phyloP scores from a whole-genome alignment of 2,329 filamentous ascomycete species.

The Alternaria atra region DNA sequence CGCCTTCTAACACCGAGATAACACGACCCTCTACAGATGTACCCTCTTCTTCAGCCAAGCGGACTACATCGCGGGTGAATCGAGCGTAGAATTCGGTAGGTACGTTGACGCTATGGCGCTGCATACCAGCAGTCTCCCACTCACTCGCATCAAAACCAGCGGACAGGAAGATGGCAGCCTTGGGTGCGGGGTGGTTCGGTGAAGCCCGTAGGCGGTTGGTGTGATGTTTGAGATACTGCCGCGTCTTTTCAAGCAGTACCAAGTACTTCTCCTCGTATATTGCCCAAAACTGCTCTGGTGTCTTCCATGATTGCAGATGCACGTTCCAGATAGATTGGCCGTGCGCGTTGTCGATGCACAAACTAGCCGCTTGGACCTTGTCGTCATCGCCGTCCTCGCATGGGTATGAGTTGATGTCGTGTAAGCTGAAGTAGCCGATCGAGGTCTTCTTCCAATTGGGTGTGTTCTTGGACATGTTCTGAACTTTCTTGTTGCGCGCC shows the following conservation, averaged over 20 bases:
- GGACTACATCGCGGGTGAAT: constrained; percentile 85
- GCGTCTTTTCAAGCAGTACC: constrained; percentile 80
- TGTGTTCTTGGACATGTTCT: constrained; percentile 72
- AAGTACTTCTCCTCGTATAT: constrained; percentile 84
- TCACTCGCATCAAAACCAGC: constrained; percentile 98
- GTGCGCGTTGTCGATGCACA: constrained; percentile 94
- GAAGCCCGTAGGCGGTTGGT: constrained; percentile 69
- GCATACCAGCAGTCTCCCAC: constrained; percentile 92
- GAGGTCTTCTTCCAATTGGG: constrained; percentile 81
- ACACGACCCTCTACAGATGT: constrained; percentile 82
- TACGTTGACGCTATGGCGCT: constrained; percentile 93
- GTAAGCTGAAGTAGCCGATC: constrained; percentile 95
- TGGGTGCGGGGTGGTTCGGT: constrained; percentile 69
- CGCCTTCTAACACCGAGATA: constrained; percentile 93
- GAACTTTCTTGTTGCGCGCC: constrained; percentile 81
- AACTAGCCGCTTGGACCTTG: constrained; percentile 91
- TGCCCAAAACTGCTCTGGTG: constrained; percentile 84
- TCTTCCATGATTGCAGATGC: constrained; percentile 88
- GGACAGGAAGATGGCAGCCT: constrained; percentile 90
- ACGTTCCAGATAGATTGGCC: constrained; percentile 96
- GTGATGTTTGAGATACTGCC: constrained; percentile 77
- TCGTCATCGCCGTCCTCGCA: constrained; percentile 94
- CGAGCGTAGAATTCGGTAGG: constrained; percentile 96
- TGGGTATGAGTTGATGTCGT: constrained; percentile 98
- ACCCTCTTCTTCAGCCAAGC: constrained; percentile 80